These are phyloP conservation scores for Corrigiola litoralis DNA, from an alignment of 179 eudicot species.

Conservation along the genomic window DNA sequence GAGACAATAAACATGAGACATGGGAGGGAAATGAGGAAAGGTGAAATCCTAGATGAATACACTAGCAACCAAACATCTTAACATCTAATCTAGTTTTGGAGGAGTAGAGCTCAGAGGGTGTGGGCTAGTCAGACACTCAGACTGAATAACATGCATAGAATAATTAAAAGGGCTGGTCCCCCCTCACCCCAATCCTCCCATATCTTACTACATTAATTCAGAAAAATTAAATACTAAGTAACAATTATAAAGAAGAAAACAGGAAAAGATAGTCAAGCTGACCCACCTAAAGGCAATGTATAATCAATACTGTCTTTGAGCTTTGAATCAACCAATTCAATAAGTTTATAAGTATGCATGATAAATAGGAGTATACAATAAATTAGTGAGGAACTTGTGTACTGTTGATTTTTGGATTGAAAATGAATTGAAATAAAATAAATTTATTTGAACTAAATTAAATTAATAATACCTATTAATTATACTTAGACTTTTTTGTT, in stretches of 20 bases:
- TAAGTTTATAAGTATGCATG: not conserved
- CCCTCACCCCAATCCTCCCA: not conserved
- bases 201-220: slow-evolving; percentile 10
- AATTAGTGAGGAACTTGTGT: no score
- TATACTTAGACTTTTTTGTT: no score
- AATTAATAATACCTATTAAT: no score
- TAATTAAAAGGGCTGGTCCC: slow-evolving; percentile 29
- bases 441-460: no score
- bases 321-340: slow-evolving; percentile 16
- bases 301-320: slow-evolving; percentile 29
- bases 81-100: slow-evolving; percentile 4
- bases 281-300: slow-evolving; percentile 17
- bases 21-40: slow-evolving; percentile 30
- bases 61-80: slow-evolving; percentile 20
- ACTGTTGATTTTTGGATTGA: no score
- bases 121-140: slow-evolving; percentile 20
- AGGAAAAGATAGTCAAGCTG: not conserved
- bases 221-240: not conserved
- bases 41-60: slow-evolving; percentile 14
- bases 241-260: not conserved
- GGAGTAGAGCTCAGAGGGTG: not conserved
- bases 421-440: no score
- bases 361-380: not conserved
- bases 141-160: slow-evolving; percentile 14
- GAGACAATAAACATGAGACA: slow-evolving; percentile 25